Percentiles rank a stretch among this genome's conserved stretches.
These are phyloP conservation scores for Fusarium albosuccineum DNA, from an alignment of 2,329 filamentous ascomycete genomes.

Conservation along the genomic window DNA sequence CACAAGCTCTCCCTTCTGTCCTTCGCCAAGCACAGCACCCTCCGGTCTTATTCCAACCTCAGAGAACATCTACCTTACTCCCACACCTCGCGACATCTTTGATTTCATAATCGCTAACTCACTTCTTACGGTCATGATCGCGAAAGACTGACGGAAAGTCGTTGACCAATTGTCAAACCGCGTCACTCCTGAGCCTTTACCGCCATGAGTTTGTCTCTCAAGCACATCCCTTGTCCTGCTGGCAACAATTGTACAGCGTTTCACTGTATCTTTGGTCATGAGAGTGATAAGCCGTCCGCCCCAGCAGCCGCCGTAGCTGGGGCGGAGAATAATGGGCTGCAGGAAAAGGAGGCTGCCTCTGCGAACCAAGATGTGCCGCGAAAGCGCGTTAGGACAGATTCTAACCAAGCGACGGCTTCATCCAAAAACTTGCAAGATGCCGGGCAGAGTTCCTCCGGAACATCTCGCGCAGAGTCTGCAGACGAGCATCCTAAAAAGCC, in stretches of 20 bases:
- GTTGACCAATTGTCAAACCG: background rate
- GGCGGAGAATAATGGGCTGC: constrained; percentile 6
- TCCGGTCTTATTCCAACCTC: constrained; percentile 19
- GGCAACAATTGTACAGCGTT: constrained; percentile 63
- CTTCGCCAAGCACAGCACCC: constrained; percentile 13
- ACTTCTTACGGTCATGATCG: background rate
- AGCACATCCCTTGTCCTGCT: constrained; percentile 64
- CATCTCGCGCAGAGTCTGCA: constrained; percentile 10
- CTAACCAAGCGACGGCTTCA: constrained; percentile 25
- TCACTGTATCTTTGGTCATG: constrained; percentile 64
- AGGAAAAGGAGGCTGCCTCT: constrained; percentile 17
- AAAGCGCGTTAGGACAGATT: constrained; percentile 49
- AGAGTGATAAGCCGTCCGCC: constrained; percentile 48
- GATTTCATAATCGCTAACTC: background rate
- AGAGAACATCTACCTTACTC: background rate
- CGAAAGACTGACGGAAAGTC: background rate
- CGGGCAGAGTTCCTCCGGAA: constrained; percentile 15
- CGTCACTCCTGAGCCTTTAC: background rate
- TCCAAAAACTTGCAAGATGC: constrained; percentile 17
- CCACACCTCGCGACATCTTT: background rate
- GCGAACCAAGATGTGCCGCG: constrained; percentile 47
- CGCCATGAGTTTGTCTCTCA: constrained; percentile 58
- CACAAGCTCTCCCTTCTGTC: constrained; percentile 15
- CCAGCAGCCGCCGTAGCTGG: constrained; percentile 14
- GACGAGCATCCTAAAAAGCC: constrained; percentile 6